Percentiles rank a stretch among this genome's conserved stretches.
phyloP scores from a whole-genome alignment of 2,329 filamentous ascomycete genomes.

The Harringtonia aguacate region DNA sequence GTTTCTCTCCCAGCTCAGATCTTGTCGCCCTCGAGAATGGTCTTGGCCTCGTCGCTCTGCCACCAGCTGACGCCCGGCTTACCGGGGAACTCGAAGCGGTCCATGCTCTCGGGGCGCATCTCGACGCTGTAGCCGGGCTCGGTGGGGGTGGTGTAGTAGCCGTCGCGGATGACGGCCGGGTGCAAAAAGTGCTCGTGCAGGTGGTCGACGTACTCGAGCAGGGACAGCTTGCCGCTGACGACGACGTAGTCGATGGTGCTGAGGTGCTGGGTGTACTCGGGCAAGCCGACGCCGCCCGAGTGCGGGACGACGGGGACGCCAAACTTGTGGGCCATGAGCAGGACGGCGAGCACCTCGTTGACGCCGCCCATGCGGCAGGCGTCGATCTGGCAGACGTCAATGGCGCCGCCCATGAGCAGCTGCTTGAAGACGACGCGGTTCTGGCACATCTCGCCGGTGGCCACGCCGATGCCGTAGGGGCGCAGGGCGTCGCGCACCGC shows the following conservation, averaged over 20 bases:
- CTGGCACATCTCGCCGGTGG: conserved; percentile 92
- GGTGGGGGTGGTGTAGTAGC: conserved; percentile 77
- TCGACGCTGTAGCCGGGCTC: conserved; percentile 84
- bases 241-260: conserved; percentile 89
- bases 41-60: conserved; percentile 67
- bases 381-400: conserved; percentile 84
- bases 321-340: conserved; percentile 74
- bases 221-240: conserved; percentile 67
- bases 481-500: conserved; percentile 71
- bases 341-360: conserved; percentile 83
- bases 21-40: conserved; percentile 55
- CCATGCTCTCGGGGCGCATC: conserved; percentile 87
- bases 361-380: conserved; percentile 83
- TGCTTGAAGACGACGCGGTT: conserved; percentile 94
- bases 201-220: conserved; percentile 88
- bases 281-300: conserved; percentile 78
- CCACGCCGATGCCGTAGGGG: conserved; percentile 68
- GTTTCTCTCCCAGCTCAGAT: conserved; percentile 30
- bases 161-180: conserved; percentile 68
- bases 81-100: conserved; percentile 65
- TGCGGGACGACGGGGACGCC: conserved; percentile 78
- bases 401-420: conserved; percentile 65
- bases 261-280: conserved; percentile 89
- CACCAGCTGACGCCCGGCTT: conserved; percentile 75
- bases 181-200: conserved; percentile 88